These are phyloP conservation scores for Colletotrichum tropicale DNA, from an alignment of 2,329 filamentous ascomycete genomes.

Conservation along the genomic window DNA sequence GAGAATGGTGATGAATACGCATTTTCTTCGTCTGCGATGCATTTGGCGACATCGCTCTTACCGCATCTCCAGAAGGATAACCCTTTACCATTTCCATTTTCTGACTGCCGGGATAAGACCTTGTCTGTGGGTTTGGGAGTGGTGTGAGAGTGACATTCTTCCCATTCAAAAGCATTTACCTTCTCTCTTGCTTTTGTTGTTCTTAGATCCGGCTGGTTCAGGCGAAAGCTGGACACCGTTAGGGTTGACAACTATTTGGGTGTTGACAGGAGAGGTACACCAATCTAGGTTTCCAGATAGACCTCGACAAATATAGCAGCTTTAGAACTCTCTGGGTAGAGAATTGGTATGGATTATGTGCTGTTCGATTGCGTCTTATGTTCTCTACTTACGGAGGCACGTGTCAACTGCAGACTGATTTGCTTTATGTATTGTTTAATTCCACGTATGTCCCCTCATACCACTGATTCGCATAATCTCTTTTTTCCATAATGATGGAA, in stretches of 20 bases:
- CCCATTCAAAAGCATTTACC: not conserved
- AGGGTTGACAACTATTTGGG: not conserved
- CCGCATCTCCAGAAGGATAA: not conserved
- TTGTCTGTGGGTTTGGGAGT: not conserved
- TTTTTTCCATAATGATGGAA: not conserved
- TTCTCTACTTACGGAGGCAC: not conserved
- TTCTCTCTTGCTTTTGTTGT: not conserved
- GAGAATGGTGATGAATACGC: not conserved
- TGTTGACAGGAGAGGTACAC: not conserved
- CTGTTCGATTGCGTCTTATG: not conserved
- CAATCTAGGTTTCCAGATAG: not conserved
- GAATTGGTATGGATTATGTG: not conserved
- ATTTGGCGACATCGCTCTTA: not conserved
- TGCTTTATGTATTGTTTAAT: not conserved
- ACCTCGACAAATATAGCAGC: not conserved
- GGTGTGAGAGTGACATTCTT: not conserved
- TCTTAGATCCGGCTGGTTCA: not conserved
- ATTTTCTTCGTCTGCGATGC: not conserved
- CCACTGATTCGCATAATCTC: not conserved
- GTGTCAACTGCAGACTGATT: not conserved
- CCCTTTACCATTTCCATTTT: not conserved
- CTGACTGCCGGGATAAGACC: not conserved
- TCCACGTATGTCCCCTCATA: not conserved
- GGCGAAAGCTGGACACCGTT: not conserved
- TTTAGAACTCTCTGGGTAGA: not conserved